Evolutionary conservation across 352 stramenopile genomes (phyloP).

Genomic region (Phytophthora multivora): DNA sequence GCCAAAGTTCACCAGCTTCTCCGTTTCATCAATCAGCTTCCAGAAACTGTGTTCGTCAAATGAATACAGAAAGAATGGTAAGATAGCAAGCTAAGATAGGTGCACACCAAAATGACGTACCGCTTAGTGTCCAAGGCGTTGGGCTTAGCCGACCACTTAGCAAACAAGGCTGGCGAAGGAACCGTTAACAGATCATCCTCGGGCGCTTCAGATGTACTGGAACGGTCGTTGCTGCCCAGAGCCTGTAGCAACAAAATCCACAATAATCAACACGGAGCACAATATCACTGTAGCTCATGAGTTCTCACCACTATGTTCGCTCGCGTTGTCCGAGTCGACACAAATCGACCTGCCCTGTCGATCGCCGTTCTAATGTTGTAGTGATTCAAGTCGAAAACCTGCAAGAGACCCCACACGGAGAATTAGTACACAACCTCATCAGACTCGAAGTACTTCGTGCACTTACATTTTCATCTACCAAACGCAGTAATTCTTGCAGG

Average conservation of each 20-base stretch:
- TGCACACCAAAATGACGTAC: constrained; percentile 18
- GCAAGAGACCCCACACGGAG: not conserved
- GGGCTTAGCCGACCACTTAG: constrained; percentile 34
- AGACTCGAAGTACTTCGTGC: not conserved
- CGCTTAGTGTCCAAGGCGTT: constrained; percentile 50
- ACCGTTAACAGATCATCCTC: constrained; percentile 68
- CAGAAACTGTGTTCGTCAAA: constrained; percentile 45
- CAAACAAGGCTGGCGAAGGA: constrained; percentile 42
- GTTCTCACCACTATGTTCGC: constrained; percentile 39
- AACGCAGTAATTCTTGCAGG: constrained; percentile 53
- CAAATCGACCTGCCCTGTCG: constrained; percentile 49
- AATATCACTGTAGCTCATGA: not conserved
- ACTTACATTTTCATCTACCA: constrained; percentile 72
- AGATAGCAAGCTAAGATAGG: not conserved
- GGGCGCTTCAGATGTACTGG: constrained; percentile 59
- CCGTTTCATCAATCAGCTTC: constrained; percentile 66
- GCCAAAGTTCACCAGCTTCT: constrained; percentile 73
- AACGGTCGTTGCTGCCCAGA: constrained; percentile 18
- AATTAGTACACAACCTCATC: constrained; percentile 1
- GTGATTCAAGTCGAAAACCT: constrained; percentile 60
- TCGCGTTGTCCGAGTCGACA: constrained; percentile 29
- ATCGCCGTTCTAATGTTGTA: constrained; percentile 72
- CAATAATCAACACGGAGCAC: not conserved
- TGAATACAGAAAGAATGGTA: not conserved
- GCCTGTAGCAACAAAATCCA: constrained; percentile 10